phyloP scores from a whole-genome alignment of 1,139 yeast genomes.

The Zhuliangozyma parablackwelliae region DNA sequence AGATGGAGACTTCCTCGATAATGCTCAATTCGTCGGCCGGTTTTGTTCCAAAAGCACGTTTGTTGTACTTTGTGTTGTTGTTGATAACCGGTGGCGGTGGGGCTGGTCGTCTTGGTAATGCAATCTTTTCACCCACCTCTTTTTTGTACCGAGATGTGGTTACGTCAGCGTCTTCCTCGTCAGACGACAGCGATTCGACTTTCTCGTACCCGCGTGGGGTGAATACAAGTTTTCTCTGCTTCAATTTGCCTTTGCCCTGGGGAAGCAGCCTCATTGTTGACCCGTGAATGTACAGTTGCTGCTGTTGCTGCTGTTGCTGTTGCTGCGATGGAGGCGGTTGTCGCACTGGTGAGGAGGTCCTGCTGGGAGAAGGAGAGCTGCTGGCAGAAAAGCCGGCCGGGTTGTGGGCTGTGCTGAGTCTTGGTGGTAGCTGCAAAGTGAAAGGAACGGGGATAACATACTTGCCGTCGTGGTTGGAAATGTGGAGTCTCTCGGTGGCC shows the following conservation, averaged over 20 bases:
- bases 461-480: conserved; percentile 16
- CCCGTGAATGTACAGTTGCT: too few relatives aligned
- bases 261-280: neutral
- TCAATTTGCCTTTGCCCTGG: conserved; percentile 2
- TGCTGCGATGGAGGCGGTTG: conserved; percentile 1
- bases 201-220: conserved; percentile 38
- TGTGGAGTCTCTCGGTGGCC: conserved; percentile 33
- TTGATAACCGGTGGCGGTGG: conserved; percentile 21
- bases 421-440: conserved; percentile 41
- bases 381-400: conserved; percentile 11
- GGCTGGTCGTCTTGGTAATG: conserved; percentile 17
- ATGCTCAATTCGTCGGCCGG: conserved; percentile 36
- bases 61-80: conserved; percentile 18
- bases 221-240: conserved; percentile 26
- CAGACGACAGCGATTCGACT: conserved; percentile 25
- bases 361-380: conserved; percentile 7
- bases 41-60: conserved; percentile 14
- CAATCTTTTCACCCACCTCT: neutral
- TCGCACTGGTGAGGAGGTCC: conserved; percentile 10
- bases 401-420: conserved; percentile 27
- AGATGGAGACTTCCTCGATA: conserved; percentile 38
- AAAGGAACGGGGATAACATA: conserved; percentile 45
- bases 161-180: conserved; percentile 11
- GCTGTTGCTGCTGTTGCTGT: too few relatives aligned
- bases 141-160: neutral